Percentiles rank a stretch among this genome's conserved stretches.
Evolutionary conservation across 805 yeast genomes (phyloP).

Genomic region (Saccharomycodes ludwigii): DNA sequence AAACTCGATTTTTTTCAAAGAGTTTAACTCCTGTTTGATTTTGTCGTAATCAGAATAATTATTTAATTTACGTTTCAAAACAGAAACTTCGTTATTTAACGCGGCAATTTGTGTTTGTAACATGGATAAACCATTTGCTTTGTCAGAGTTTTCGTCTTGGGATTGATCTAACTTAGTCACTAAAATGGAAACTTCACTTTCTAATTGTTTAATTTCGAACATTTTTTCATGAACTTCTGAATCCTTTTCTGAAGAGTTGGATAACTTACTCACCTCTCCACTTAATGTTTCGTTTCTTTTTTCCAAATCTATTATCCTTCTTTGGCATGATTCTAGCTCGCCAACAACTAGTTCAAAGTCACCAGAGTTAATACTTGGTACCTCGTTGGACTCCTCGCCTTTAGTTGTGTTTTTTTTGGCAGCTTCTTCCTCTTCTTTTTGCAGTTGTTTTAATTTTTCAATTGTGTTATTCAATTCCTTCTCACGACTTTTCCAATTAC

Average conservation of each 20-base stretch:
- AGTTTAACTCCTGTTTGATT: slow-evolving; percentile 59
- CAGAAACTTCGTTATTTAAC: slow-evolving; percentile 14
- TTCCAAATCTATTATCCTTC: slow-evolving; percentile 59
- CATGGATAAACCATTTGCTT: slow-evolving; percentile 10
- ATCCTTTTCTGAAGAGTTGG: slow-evolving; percentile 32
- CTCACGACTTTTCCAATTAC: slow-evolving; percentile 54
- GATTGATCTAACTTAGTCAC: slow-evolving; percentile 45
- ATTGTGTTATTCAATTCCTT: slow-evolving; percentile 38
- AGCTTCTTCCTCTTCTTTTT: slow-evolving; percentile 19
- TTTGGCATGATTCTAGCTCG: slow-evolving; percentile 62
- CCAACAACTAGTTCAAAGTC: slow-evolving; percentile 55
- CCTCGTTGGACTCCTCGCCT: slow-evolving; percentile 9
- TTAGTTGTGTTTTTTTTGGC: slow-evolving; percentile 11
- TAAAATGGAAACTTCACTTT: slow-evolving; percentile 56
- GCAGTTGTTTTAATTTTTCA: slow-evolving; percentile 35
- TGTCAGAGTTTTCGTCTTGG: slow-evolving; percentile 20
- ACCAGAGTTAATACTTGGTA: slow-evolving; percentile 26
- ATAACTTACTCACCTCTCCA: slow-evolving; percentile 45
- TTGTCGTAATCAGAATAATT: slow-evolving; percentile 65
- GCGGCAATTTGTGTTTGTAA: slow-evolving; percentile 15
- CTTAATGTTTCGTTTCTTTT: slow-evolving; percentile 63
- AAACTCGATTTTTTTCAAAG: slow-evolving; percentile 65
- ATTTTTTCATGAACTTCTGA: slow-evolving; percentile 28
- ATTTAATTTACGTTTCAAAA: slow-evolving; percentile 31
- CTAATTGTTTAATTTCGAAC: slow-evolving; percentile 38